Conservation (phyloP, 257 asterid genomes). For the Cinchona pubescens region DNA sequence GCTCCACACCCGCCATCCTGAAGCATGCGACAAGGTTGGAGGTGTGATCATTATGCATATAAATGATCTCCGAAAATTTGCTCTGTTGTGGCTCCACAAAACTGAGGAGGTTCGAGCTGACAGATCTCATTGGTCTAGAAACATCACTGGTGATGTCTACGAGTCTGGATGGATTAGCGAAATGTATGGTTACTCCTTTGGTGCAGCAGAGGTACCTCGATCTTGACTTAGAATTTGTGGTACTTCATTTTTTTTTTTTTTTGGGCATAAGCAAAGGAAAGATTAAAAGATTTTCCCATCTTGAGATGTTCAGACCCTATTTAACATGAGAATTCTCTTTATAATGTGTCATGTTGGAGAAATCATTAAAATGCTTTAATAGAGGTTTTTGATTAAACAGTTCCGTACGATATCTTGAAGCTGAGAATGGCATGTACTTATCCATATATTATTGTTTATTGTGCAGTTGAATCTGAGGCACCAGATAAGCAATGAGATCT, state of each 20-base stretch:
- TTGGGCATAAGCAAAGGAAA: background rate
- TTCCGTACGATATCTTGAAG: background rate
- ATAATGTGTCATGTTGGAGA: background rate
- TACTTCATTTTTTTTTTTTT: background rate
- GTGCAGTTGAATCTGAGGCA: conserved; percentile 77
- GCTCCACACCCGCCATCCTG: conserved; percentile 85
- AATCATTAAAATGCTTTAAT: background rate
- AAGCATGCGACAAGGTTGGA: conserved; percentile 88
- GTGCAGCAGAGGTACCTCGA: conserved; percentile 90
- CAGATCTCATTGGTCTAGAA: conserved; percentile 77
- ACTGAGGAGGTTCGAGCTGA: conserved; percentile 96
- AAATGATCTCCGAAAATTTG: conserved; percentile 68
- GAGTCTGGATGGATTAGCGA: conserved; percentile 99
- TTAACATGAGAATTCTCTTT: background rate
- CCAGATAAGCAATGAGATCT: conserved; percentile 57
- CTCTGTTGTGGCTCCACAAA: conserved; percentile 87
- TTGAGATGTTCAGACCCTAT: background rate
- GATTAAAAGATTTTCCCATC: background rate
- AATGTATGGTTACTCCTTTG: conserved; percentile 99
- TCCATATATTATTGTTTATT: conserved; percentile 10
- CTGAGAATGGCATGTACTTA: background rate
- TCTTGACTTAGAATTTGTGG: background rate
- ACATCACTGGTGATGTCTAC: conserved; percentile 84
- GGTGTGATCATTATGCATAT: conserved; percentile 93
- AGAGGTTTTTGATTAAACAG: background rate